phyloP scores from a whole-genome alignment of 371 early-diverging fungal genomes.

The Apophysomyces sp. region DNA sequence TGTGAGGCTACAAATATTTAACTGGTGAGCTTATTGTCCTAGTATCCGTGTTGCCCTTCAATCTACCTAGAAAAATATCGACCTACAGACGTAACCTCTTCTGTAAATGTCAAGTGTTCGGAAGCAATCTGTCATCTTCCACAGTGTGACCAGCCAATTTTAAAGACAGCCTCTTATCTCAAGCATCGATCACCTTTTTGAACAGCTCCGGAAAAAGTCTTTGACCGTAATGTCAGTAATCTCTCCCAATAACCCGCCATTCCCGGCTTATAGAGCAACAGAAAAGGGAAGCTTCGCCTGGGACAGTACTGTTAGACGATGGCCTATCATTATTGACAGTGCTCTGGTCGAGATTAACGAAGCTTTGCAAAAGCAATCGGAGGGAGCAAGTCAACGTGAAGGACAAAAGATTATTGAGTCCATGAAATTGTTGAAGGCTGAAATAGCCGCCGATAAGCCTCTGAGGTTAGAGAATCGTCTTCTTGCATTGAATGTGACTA shows the following conservation, averaged over 20 bases:
- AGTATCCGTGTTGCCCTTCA: too few species aligned
- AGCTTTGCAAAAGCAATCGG: conserved; percentile 26
- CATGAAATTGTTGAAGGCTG: conserved; percentile 65
- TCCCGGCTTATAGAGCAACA: conserved; percentile 61
- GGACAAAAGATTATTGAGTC: conserved; percentile 63
- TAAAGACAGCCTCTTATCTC: too few species aligned
- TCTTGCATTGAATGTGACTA: neutral
- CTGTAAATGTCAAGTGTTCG: too few species aligned
- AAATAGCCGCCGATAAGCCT: conserved; percentile 65
- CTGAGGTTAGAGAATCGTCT: conserved; percentile 39
- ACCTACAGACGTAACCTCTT: too few species aligned
- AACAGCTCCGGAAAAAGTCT: too few species aligned
- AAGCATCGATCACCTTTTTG: too few species aligned
- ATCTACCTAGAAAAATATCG: too few species aligned
- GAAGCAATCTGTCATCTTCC: too few species aligned
- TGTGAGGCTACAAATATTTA: too few species aligned
- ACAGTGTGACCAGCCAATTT: too few species aligned
- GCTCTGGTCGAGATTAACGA: conserved; percentile 64
- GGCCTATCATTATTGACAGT: conserved; percentile 83
- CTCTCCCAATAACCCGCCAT: conserved; percentile 66
- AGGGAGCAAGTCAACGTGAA: conserved; percentile 44
- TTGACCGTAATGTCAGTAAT: conserved; percentile 21
- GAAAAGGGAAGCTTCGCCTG: conserved; percentile 76
- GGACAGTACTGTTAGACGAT: conserved; percentile 71
- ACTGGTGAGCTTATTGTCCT: too few species aligned